These are phyloP conservation scores for Sanghuangporus weigelae DNA, from an alignment of 1,284 basidiomycete species.

Conservation along the genomic window DNA sequence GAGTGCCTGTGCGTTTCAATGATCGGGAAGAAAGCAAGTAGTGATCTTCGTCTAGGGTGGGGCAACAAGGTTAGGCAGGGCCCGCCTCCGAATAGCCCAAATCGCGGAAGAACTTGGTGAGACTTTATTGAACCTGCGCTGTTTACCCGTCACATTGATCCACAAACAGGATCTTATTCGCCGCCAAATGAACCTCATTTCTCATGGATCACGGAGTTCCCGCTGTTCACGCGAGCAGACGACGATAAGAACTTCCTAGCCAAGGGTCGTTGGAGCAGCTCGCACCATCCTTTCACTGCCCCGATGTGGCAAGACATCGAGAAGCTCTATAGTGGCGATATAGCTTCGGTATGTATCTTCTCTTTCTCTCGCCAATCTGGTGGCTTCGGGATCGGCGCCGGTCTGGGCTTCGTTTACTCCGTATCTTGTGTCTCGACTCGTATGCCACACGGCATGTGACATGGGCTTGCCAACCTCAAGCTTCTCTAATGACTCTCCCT, in stretches of 20 bases:
- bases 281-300: slow-evolving; percentile 95
- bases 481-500: background rate
- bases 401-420: slow-evolving; percentile 1
- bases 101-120: slow-evolving; percentile 57
- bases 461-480: background rate
- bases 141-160: slow-evolving; percentile 16
- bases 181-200: slow-evolving; percentile 70
- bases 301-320: slow-evolving; percentile 87
- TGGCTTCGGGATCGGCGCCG: slow-evolving; percentile 9
- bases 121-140: slow-evolving; percentile 22
- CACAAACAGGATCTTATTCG: slow-evolving; percentile 42
- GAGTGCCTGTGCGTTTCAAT: background rate
- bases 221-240: slow-evolving; percentile 86
- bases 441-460: background rate
- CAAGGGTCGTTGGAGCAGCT: slow-evolving; percentile 82
- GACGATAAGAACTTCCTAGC: slow-evolving; percentile 84
- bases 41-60: slow-evolving; percentile 55
- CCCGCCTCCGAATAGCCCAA: slow-evolving; percentile 65
- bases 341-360: slow-evolving; percentile 49
- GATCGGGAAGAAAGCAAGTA: background rate
- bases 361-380: background rate
- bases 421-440: background rate
- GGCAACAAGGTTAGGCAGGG: slow-evolving; percentile 75
- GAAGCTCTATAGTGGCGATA: slow-evolving; percentile 62
- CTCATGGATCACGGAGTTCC: slow-evolving; percentile 95